These are phyloP conservation scores for Xylaria sp. DNA, from an alignment of 2,329 filamentous ascomycete species.

Conservation along the genomic window DNA sequence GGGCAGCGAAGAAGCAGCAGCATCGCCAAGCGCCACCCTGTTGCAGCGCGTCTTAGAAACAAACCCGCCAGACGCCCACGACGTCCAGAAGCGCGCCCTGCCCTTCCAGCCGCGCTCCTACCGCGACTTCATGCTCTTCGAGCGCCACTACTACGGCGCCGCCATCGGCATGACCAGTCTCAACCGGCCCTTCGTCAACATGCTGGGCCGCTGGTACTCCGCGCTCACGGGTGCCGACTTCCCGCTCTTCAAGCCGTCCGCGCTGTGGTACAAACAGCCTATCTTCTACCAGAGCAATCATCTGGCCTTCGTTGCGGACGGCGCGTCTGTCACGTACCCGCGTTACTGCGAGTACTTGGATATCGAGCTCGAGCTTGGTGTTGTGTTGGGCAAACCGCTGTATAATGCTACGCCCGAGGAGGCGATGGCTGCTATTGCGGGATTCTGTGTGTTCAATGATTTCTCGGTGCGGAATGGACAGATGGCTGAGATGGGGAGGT, in stretches of 20 bases:
- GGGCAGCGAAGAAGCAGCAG: not conserved
- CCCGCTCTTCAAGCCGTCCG: slow-evolving; percentile 21
- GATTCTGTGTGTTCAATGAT: slow-evolving; percentile 29
- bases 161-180: slow-evolving; percentile 23
- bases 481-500: slow-evolving; percentile 27
- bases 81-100: slow-evolving; percentile 21
- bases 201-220: slow-evolving; percentile 14
- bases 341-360: slow-evolving; percentile 24
- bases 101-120: slow-evolving; percentile 29
- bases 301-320: slow-evolving; percentile 26
- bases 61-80: slow-evolving; percentile 22
- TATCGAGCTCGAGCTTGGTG: slow-evolving; percentile 28
- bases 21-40: not conserved
- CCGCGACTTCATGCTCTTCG: slow-evolving; percentile 31
- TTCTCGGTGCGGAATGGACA: slow-evolving; percentile 26
- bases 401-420: slow-evolving; percentile 26
- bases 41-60: slow-evolving; percentile 20
- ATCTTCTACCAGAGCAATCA: slow-evolving; percentile 30
- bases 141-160: slow-evolving; percentile 25
- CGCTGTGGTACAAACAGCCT: slow-evolving; percentile 25
- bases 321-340: slow-evolving; percentile 21
- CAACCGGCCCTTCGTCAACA: slow-evolving; percentile 17
- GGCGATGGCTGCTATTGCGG: slow-evolving; percentile 24
- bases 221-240: slow-evolving; percentile 20
- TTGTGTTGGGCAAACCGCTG: slow-evolving; percentile 22